phyloP scores from a whole-genome alignment of 805 yeast species.

The Candida sakaeoensis region DNA sequence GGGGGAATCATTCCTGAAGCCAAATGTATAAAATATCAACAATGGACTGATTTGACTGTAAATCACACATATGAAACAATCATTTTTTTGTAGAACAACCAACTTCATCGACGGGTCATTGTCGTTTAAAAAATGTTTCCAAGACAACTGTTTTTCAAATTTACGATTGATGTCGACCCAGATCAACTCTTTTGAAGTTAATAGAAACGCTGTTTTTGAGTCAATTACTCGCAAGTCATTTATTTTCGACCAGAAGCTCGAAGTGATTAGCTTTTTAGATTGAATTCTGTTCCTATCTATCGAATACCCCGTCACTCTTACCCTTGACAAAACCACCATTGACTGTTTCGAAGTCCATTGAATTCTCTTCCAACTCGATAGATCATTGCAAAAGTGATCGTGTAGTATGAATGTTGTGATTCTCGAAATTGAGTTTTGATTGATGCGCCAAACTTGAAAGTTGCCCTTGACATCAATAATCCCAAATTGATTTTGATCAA shows the following conservation, averaged over 20 bases:
- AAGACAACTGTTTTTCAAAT: conserved; percentile 52
- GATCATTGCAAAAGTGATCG: conserved; percentile 40
- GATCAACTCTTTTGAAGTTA: conserved; percentile 66
- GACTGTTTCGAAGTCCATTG: conserved; percentile 37
- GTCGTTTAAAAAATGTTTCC: conserved; percentile 66
- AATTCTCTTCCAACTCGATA: conserved; percentile 54
- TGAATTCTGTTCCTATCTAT: conserved; percentile 27
- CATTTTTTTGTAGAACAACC: conserved; percentile 21
- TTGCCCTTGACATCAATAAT: conserved; percentile 52
- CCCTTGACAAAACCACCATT: conserved; percentile 39
- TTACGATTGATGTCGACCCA: conserved; percentile 40
- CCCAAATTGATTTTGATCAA: conserved; percentile 35
- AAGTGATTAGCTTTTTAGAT: conserved; percentile 33
- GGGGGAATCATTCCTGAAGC: conserved; percentile 22
- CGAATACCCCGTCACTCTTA: conserved; percentile 18
- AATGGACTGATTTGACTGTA: conserved; percentile 28
- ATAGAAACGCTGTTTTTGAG: conserved; percentile 39
- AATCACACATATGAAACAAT: conserved; percentile 20
- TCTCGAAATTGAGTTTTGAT: neutral
- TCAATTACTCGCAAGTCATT: conserved; percentile 35
- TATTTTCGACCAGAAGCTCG: conserved; percentile 52
- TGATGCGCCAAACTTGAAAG: conserved; percentile 40
- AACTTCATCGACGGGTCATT: conserved; percentile 52
- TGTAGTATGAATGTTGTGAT: conserved; percentile 16
- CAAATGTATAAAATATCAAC: conserved; percentile 31